A percentile compares a stretch with the other conserved stretches of the same genome.
Evolutionary conservation across 208 protist genomes (phyloP).

Genomic region (Leishmania gerbilli): DNA sequence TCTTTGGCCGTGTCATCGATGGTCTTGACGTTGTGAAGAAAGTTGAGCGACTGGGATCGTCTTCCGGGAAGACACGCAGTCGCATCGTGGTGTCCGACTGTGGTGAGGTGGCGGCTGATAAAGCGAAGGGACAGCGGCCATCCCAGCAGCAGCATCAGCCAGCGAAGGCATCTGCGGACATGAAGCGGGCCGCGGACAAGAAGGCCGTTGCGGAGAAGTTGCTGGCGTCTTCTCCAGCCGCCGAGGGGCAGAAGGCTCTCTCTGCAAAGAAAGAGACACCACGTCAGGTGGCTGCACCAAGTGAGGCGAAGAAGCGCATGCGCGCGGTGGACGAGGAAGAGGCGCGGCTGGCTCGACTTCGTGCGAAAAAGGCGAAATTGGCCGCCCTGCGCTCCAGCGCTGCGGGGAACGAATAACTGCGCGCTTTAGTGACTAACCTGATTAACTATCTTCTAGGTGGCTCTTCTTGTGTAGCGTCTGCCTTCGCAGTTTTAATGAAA

Average conservation of each 20-base stretch:
- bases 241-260: conserved; percentile 3
- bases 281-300: neutral
- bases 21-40: conserved; percentile 85
- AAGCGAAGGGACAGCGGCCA: conserved; percentile 12
- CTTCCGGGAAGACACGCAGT: conserved; percentile 68
- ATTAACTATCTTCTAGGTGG: neutral
- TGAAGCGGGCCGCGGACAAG: conserved; percentile 1
- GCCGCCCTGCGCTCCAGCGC: conserved; percentile 48
- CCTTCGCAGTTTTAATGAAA: neutral
- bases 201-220: conserved; percentile 7
- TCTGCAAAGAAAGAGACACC: conserved; percentile 5
- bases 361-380: conserved; percentile 68
- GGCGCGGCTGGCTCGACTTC: conserved; percentile 54
- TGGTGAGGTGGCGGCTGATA: conserved; percentile 59
- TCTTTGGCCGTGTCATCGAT: conserved; percentile 94
- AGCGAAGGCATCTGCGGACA: conserved; percentile 5
- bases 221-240: neutral
- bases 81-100: conserved; percentile 76
- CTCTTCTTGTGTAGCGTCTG: neutral
- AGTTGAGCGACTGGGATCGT: conserved; percentile 76
- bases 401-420: conserved; percentile 21
- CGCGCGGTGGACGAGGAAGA: conserved; percentile 40
- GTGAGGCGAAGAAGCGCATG: conserved; percentile 28
- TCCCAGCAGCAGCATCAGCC: neutral
- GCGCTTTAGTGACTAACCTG: conserved; percentile 13